A percentile compares a stretch with the other conserved stretches of the same genome.
Evolutionary conservation across 2,329 filamentous ascomycete genomes (phyloP).

Genomic region (Daldinia sp.): DNA sequence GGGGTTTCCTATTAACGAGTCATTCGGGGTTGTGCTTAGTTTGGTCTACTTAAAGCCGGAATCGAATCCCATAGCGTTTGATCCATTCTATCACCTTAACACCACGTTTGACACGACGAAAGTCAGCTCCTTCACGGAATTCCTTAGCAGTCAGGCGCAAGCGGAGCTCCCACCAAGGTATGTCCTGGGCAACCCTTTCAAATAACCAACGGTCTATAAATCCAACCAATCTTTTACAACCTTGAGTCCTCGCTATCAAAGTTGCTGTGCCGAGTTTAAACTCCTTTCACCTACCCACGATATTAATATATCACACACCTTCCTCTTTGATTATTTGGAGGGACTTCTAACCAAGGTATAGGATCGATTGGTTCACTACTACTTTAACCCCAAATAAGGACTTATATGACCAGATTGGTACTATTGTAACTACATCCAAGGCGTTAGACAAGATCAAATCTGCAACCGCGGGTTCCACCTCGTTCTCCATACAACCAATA

Average conservation of each 20-base stretch:
- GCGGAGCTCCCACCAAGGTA: constrained; percentile 6
- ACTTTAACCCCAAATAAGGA: constrained; percentile 19
- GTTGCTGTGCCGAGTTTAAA: background rate
- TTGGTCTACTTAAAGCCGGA: constrained; percentile 33
- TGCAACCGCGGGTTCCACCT: constrained; percentile 14
- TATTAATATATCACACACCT: too few species aligned
- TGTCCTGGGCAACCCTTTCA: background rate
- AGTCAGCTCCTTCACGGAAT: constrained; percentile 12
- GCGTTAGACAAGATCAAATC: constrained; percentile 10
- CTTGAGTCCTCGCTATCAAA: background rate
- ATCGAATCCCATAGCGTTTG: constrained; percentile 25
- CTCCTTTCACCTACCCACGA: background rate
- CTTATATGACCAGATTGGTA: constrained; percentile 10
- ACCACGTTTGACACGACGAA: constrained; percentile 7
- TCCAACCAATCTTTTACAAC: background rate
- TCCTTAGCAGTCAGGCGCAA: constrained; percentile 9
- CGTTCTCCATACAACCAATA: constrained; percentile 23
- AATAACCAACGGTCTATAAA: background rate
- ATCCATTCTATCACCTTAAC: constrained; percentile 25
- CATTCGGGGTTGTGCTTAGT: constrained; percentile 7
- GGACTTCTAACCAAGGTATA: constrained; percentile 1
- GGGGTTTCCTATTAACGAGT: constrained; percentile 22
- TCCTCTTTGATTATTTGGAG: background rate
- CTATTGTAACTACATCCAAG: constrained; percentile 17
- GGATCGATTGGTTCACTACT: constrained; percentile 23